phyloP scores from a whole-genome alignment of 2,329 filamentous ascomycete species.

The Colletotrichum aenigma region DNA sequence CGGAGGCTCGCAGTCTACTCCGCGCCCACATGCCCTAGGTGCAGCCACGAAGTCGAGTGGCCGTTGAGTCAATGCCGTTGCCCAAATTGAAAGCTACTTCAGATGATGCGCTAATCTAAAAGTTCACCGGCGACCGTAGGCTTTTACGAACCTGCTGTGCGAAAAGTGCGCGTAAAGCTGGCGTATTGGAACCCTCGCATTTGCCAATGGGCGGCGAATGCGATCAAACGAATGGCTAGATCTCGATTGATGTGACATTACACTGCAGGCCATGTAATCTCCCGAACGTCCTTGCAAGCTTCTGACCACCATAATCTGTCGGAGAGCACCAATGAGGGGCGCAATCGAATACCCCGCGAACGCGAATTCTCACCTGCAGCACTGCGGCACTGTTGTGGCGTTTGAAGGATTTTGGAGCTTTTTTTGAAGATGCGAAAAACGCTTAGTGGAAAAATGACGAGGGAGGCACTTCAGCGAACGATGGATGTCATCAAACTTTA shows the following conservation, averaged over 20 bases:
- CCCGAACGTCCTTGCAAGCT: neutral
- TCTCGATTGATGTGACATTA: neutral
- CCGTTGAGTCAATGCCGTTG: neutral
- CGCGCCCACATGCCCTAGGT: neutral
- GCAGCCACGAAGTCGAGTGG: neutral
- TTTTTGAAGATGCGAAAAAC: neutral
- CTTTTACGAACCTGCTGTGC: neutral
- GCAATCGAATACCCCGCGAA: neutral
- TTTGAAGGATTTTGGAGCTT: neutral
- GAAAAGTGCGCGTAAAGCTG: neutral
- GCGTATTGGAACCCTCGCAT: neutral
- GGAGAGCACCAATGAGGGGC: neutral
- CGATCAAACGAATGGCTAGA: neutral
- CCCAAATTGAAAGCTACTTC: neutral
- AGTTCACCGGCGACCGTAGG: neutral
- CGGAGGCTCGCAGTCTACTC: neutral
- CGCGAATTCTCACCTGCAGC: neutral
- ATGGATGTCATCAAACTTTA: neutral
- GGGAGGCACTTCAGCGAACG: neutral
- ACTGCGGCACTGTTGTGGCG: neutral
- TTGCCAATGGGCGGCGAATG: neutral
- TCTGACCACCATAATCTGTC: neutral
- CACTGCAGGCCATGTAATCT: neutral
- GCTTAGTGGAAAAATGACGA: neutral
- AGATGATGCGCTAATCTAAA: neutral